phyloP scores from a whole-genome alignment of 2,329 filamentous ascomycete genomes.

The Parastagonospora nodorum region DNA sequence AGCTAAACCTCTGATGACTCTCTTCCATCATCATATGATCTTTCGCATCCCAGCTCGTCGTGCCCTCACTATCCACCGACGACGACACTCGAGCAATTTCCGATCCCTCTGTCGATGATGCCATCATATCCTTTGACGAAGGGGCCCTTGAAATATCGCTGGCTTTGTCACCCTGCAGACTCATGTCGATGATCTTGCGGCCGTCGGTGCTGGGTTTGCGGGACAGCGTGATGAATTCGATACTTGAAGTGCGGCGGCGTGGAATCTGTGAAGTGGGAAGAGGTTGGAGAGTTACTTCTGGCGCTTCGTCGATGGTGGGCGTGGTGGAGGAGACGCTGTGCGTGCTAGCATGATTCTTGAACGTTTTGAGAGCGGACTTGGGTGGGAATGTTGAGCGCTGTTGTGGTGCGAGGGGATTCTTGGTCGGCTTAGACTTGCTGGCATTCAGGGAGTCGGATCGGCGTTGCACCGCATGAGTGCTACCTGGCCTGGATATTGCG shows the following conservation, averaged over 20 bases:
- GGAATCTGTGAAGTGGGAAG: neutral
- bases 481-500: neutral
- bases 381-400: conserved; percentile 9
- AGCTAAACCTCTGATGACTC: conserved; percentile 27
- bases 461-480: no score
- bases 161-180: conserved; percentile 8
- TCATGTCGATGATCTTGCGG: conserved; percentile 14
- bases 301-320: conserved; percentile 1
- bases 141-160: conserved; percentile 2
- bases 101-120: neutral
- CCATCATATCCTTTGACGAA: neutral
- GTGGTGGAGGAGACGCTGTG: neutral
- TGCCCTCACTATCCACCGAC: conserved; percentile 3
- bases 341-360: neutral
- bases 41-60: conserved; percentile 15
- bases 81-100: neutral
- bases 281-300: conserved; percentile 1
- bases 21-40: conserved; percentile 17
- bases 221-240: conserved; percentile 24
- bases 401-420: conserved; percentile 1
- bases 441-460: neutral
- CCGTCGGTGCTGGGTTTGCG: conserved; percentile 10
- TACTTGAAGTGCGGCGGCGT: conserved; percentile 11
- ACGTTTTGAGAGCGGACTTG: conserved; percentile 2
- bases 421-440: neutral